Evolutionary conservation across 495 filamentous ascomycete species (phyloP), one percentile per base, ranked within the genome.

Genomic region (Lophiostoma macrostomum): DNA sequence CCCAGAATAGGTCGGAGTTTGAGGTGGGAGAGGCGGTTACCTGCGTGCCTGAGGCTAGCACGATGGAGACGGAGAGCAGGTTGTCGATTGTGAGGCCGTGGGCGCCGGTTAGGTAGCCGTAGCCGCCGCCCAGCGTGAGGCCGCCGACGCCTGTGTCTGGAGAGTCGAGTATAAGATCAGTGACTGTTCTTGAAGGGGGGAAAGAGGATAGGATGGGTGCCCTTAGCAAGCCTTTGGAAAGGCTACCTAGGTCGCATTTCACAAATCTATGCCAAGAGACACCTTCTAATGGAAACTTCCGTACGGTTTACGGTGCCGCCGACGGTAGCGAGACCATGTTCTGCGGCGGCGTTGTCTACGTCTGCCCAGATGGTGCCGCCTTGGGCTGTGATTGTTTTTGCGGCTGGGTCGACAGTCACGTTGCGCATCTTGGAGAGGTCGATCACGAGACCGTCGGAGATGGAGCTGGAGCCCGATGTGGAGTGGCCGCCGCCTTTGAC

Each of bases 231-330:
- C n/a, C n/a, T n/a, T n/a, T n/a, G n/a, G n/a, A n/a, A n/a, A n/a
- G n/a, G n/a, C n/a, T n/a, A n/a, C n/a, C n/a, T n/a, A n/a, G n/a
- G n/a, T n/a, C n/a, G n/a, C n/a, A n/a, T n/a, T n/a, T n/a, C n/a
- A n/a, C n/a, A n/a, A n/a, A n/a, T n/a, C n/a, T n/a, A n/a, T n/a
- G n/a, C n/a, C n/a, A n/a, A n/a, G n/a, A n/a, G n/a, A n/a, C n/a
- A n/a, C n/a, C n/a, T n/a, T n/a, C n/a, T n/a, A n/a, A n/a, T n/a
- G n/a, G n/a, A n/a, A n/a, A n/a, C n/a, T n/a, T n/a, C n/a, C n/a
- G n/a, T 52, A 43, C 80, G 73, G 56, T 80, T 80, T 14, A 82
- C 78, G 0, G 79, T 82, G 5, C 81, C 81, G 4, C 79, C 81
- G 4, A 83, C 80, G 10, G 73, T 74, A 8, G 78, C 80, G 13